Base-by-base conservation (phyloP, 106 monocot genomes). In the Apostasia shenzhenica region DNA sequence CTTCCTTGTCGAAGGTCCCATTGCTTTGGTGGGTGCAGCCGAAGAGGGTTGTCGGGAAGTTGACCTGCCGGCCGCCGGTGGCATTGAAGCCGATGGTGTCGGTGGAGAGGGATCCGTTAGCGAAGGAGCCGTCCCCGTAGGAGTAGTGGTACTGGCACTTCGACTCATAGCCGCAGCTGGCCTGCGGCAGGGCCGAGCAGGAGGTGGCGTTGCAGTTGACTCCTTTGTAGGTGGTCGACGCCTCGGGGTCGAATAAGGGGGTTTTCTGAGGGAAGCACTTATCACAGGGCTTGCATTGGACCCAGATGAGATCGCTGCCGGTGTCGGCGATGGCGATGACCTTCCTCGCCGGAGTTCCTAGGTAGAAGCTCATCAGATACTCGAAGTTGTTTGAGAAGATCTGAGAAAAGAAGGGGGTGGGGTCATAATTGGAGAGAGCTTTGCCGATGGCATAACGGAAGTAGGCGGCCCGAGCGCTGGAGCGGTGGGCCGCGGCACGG, bases 281-380 rank as follows among this genome's bases (percentile, higher is more conserved):
- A 44, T 42, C 26, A 3, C 62, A 63, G 1, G 62, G 62, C 7
- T 63, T 1, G 41, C 62, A 63, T 14, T 63, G 62, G 14, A 10
- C 67, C 75, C 72, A 76, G 68, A 79, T 61, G 72, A 84, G 79
- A 76, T 79, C 79, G 72, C 79, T 76, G 67, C 76, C 83, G 51
- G 79, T 79, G 66, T 78, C 83, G 72, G 73, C 76, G 50, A 73
- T 42, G 62, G 62, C 62, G 5, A 63, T 40, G 40, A 63, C 14
- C 9, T 42, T 63, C 42, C 7, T 42, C 42, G 62, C 42, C 39
- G 62, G 62, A 8, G 62, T 42, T 10, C 62, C 62, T 5, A 63
- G 1, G 62, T 41, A 42, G 42, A 63, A 6, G 8, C 42, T 1
- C 62, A 63, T 63, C 62, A 63, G 37, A 10, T 63, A 63, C 40